Percentiles rank a stretch among this genome's conserved stretches.
Evolutionary conservation across 169 alveolate genomes (phyloP).

Genomic region (Cryptosporidium tyzzeri): DNA sequence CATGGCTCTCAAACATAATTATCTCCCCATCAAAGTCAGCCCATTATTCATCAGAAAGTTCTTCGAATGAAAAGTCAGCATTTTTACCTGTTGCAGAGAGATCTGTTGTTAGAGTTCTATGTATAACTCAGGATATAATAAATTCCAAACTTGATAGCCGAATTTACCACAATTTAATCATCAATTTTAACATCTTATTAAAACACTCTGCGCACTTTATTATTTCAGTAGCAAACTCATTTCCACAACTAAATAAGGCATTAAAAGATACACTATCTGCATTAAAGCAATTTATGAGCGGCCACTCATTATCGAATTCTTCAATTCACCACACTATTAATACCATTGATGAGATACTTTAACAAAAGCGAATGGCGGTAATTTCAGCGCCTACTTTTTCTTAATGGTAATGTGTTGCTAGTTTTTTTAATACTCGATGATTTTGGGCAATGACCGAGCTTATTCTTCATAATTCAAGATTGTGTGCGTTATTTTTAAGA

Average conservation of each 20-base stretch:
- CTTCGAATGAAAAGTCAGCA: conserved; percentile 14
- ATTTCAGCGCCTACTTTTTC: neutral
- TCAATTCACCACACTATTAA: conserved; percentile 4
- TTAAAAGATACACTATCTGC: conserved; percentile 34
- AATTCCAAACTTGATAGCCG: conserved; percentile 2
- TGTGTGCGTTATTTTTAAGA: neutral
- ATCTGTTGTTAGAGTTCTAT: conserved; percentile 45
- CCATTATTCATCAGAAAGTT: neutral
- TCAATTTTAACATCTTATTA: conserved; percentile 33
- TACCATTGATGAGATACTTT: neutral
- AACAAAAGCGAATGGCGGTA: conserved; percentile 5
- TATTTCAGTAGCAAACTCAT: conserved; percentile 39
- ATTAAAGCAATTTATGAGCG: conserved; percentile 26
- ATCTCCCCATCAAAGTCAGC: neutral
- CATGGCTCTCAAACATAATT: conserved; percentile 52
- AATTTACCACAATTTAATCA: neutral
- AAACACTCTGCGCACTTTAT: conserved; percentile 13
- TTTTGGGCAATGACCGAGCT: neutral
- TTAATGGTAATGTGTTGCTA: neutral
- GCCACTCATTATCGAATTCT: neutral
- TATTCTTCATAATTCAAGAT: too few relatives aligned
- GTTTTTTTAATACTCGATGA: neutral
- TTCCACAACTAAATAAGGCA: conserved; percentile 45
- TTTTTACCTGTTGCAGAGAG: conserved; percentile 68
- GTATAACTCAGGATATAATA: conserved; percentile 68